Conservation (phyloP, 2,329 filamentous ascomycete species). For the Paraconiothyrium brasiliense region DNA sequence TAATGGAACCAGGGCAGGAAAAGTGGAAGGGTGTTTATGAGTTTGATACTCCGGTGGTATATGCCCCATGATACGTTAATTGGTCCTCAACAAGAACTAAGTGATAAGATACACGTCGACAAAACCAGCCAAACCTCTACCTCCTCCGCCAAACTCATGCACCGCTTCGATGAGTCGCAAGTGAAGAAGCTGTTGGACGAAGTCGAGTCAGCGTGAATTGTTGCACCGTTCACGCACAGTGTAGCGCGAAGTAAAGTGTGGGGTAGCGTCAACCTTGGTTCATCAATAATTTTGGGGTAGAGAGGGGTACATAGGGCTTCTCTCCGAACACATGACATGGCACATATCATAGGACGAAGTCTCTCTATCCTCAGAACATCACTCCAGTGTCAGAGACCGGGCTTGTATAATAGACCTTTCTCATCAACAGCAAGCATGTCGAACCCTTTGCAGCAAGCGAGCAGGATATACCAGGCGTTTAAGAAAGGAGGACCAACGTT, state of each 20-base stretch:
- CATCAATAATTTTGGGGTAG: neutral
- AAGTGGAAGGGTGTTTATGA: conserved; percentile 79
- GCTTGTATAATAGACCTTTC: neutral
- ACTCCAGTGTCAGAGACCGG: neutral
- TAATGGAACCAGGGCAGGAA: conserved; percentile 69
- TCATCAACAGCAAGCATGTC: conserved; percentile 32
- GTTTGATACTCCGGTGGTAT: conserved; percentile 82
- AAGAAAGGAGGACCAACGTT: conserved; percentile 60
- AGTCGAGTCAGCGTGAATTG: conserved; percentile 31
- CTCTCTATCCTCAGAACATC: neutral
- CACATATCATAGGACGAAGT: conserved; percentile 14
- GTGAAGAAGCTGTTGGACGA: conserved; percentile 75
- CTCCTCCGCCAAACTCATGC: conserved; percentile 77
- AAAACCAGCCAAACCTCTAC: conserved; percentile 62
- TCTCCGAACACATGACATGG: conserved; percentile 26
- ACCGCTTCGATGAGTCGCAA: conserved; percentile 74
- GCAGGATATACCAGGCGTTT: conserved; percentile 62
- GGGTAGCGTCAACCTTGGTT: conserved; percentile 6
- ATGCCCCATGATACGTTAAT: neutral
- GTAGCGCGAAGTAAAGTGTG: conserved; percentile 7
- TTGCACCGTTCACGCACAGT: neutral
- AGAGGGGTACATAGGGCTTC: conserved; percentile 14
- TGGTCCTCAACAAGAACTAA: neutral
- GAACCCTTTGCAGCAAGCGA: conserved; percentile 62
- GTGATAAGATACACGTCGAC: conserved; percentile 67